Evolutionary conservation across 1,284 basidiomycete genomes (phyloP).

Genomic region (Xerocomus nothofagi): DNA sequence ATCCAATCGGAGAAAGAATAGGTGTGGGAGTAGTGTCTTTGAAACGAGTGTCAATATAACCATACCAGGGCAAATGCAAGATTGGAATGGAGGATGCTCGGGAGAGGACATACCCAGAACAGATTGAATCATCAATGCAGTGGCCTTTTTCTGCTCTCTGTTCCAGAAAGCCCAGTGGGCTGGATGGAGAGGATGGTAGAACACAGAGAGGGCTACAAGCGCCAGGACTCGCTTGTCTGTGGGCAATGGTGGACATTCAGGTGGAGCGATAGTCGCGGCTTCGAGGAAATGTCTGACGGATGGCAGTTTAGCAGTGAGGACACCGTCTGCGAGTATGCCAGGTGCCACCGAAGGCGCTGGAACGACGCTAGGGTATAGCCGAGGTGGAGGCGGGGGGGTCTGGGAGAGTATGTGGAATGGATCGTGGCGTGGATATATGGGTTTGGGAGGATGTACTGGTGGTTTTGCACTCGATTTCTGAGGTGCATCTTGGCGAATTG

Average conservation of each 20-base stretch:
- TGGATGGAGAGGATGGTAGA: constrained; percentile 35
- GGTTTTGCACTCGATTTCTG: constrained; percentile 20
- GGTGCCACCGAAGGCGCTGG: constrained; percentile 32
- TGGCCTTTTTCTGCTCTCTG: constrained; percentile 33
- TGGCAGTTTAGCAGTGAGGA: constrained; percentile 32
- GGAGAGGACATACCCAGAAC: constrained; percentile 26
- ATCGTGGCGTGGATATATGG: constrained; percentile 34
- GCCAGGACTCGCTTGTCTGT: constrained; percentile 32
- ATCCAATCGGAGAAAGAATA: constrained; percentile 37
- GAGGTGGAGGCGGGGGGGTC: constrained; percentile 23
- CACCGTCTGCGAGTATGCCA: constrained; percentile 34
- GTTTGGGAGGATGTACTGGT: constrained; percentile 27
- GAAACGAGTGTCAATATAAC: constrained; percentile 14
- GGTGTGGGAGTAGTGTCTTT: constrained; percentile 31
- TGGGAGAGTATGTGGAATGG: constrained; percentile 34
- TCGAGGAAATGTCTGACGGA: constrained; percentile 30
- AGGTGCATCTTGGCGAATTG: constrained; percentile 31
- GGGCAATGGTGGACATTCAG: constrained; percentile 32
- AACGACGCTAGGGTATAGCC: constrained; percentile 19
- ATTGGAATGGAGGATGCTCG: constrained; percentile 7
- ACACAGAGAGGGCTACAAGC: constrained; percentile 35
- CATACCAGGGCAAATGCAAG: not conserved
- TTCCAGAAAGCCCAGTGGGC: constrained; percentile 36
- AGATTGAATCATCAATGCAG: constrained; percentile 29
- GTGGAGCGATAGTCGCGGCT: constrained; percentile 27